These are phyloP conservation scores for Ganoderma multipileum DNA, from an alignment of 1,284 basidiomycete genomes.

Conservation along the genomic window DNA sequence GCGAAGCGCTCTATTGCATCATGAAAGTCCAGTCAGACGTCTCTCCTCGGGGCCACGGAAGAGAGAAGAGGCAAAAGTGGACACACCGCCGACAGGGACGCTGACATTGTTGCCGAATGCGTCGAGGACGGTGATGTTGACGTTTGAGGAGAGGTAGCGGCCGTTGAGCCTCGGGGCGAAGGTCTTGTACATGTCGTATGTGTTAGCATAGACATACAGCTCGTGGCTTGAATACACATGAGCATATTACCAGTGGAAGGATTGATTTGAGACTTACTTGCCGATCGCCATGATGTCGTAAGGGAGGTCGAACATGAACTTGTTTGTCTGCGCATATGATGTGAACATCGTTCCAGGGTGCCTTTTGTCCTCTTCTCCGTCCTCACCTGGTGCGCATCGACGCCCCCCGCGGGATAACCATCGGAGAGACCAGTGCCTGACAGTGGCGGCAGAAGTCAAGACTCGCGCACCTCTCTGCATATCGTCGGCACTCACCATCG, in stretches of 20 bases:
- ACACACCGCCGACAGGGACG: constrained; percentile 69
- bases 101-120: constrained; percentile 55
- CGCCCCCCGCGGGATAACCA: constrained; percentile 71
- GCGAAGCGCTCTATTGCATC: constrained; percentile 58
- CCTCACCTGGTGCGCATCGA: constrained; percentile 74
- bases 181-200: constrained; percentile 82
- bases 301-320: constrained; percentile 77
- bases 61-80: background rate
- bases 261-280: constrained; percentile 56
- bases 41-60: background rate
- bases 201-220: constrained; percentile 80
- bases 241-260: background rate
- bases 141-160: constrained; percentile 84
- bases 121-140: constrained; percentile 78
- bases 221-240: constrained; percentile 66
- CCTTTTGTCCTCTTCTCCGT: no score
- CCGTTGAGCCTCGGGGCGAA: constrained; percentile 77
- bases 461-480: background rate
- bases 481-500: constrained; percentile 56
- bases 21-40: background rate
- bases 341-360: constrained; percentile 10
- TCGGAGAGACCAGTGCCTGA: constrained; percentile 77
- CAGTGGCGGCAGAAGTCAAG: background rate
- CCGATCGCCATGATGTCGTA: constrained; percentile 89
- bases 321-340: constrained; percentile 54